Conservation (phyloP, 495 filamentous ascomycete genomes). For the Neurospora sp. region DNA sequence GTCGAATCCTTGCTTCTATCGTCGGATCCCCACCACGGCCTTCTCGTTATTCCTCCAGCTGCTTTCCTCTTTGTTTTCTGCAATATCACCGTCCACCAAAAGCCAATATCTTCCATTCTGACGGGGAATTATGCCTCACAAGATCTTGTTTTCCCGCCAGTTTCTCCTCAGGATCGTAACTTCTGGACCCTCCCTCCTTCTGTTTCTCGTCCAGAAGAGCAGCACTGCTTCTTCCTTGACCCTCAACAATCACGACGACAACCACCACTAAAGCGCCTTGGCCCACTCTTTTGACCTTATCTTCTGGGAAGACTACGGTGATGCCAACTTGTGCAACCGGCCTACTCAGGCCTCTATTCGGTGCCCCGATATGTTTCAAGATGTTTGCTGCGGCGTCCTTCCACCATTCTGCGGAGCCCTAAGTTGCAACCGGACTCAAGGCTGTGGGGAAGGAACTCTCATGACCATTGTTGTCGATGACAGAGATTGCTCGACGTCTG, state of each 20-base stretch:
- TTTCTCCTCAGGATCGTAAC: no score
- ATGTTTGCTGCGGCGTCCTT: neutral
- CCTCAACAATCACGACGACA: neutral
- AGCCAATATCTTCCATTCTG: no score
- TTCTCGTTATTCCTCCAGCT: no score
- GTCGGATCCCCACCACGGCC: no score
- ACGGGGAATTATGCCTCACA: no score
- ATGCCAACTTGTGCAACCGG: neutral
- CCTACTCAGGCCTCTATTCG: neutral
- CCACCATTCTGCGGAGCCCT: neutral
- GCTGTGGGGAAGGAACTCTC: neutral
- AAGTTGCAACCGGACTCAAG: neutral
- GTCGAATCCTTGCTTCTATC: no score
- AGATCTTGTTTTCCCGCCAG: no score
- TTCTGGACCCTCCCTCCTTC: neutral
- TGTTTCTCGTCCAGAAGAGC: neutral
- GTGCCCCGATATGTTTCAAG: neutral
- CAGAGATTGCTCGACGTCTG: neutral
- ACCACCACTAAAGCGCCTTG: neutral
- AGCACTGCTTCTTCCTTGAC: neutral
- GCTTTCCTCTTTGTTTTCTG: no score
- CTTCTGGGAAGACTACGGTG: neutral
- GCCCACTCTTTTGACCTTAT: neutral
- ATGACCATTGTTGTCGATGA: neutral
- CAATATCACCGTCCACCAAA: no score